Percentiles rank a stretch among this genome's conserved stretches.
Evolutionary conservation across 2,329 filamentous ascomycete species (phyloP).

Genomic region (Phoma sp.): DNA sequence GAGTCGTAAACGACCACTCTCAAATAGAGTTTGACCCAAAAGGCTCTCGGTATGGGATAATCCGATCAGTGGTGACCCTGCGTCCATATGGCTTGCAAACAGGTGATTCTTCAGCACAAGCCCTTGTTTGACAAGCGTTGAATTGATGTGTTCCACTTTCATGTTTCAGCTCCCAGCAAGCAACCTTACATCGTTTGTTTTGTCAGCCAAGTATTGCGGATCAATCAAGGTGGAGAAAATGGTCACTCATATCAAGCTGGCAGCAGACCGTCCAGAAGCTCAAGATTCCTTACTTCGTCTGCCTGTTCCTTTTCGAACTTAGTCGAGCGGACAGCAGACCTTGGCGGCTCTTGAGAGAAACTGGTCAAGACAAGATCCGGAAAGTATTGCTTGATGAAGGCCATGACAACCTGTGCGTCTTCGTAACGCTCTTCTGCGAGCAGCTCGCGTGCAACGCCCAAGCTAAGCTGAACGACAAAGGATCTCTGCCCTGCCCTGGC

Average conservation of each 20-base stretch:
- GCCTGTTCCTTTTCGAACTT: slow-evolving; percentile 15
- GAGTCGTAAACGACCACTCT: no score
- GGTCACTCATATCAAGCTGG: slow-evolving; percentile 20
- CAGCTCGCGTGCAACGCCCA: slow-evolving; percentile 38
- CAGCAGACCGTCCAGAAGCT: slow-evolving; percentile 34
- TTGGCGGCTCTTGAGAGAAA: slow-evolving; percentile 5
- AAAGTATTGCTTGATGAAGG: slow-evolving; percentile 40
- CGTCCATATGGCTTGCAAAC: no score
- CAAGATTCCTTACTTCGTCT: slow-evolving; percentile 27
- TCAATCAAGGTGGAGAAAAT: neutral
- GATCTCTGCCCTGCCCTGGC: slow-evolving; percentile 18
- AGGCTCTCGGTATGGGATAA: no score
- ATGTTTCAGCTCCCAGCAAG: neutral
- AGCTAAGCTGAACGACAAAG: slow-evolving; percentile 39
- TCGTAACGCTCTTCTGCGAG: slow-evolving; percentile 35
- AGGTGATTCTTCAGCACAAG: no score
- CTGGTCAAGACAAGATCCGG: slow-evolving; percentile 37
- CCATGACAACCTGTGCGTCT: slow-evolving; percentile 39
- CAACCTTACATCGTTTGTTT: neutral
- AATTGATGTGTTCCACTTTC: no score
- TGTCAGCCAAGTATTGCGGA: neutral
- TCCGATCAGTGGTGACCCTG: no score
- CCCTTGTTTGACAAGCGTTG: no score
- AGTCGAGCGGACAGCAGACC: neutral
- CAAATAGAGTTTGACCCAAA: no score